Conservation (phyloP, 441 rosid species). For the Daphne laureola region DNA sequence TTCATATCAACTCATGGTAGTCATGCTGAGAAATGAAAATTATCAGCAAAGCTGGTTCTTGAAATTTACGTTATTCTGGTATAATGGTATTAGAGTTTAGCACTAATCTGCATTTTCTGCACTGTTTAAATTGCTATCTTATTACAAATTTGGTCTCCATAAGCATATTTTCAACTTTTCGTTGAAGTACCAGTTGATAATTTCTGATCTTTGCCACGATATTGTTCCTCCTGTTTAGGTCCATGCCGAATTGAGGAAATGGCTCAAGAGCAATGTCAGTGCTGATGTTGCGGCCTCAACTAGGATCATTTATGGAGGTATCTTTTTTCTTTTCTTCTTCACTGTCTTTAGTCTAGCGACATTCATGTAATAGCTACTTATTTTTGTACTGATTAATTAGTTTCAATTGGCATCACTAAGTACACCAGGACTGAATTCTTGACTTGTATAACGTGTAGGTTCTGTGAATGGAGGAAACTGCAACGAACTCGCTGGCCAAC, state of each 20-base stretch:
- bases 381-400: not conserved
- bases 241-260: slow-evolving; percentile 53
- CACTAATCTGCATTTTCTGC: not conserved
- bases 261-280: slow-evolving; percentile 46
- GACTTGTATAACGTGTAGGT: slow-evolving; percentile 21
- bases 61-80: too few relatives aligned
- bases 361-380: too few relatives aligned
- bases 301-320: slow-evolving; percentile 79
- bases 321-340: not conserved
- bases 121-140: not conserved
- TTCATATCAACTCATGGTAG: slow-evolving; percentile 1
- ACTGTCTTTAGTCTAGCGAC: not conserved
- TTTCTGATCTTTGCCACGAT: not conserved
- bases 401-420: not conserved
- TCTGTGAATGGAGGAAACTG: slow-evolving; percentile 67
- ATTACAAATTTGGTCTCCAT: not conserved
- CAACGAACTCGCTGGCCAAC: slow-evolving; percentile 50
- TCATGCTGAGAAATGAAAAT: too few relatives aligned
- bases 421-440: not conserved
- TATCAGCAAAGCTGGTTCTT: too few relatives aligned
- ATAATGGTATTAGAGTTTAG: too few relatives aligned
- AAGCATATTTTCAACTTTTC: not conserved
- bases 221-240: slow-evolving; percentile 26
- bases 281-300: slow-evolving; percentile 48
- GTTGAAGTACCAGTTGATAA: not conserved